Base-by-base conservation (phyloP, 768 basidiomycete genomes). In the Podaxis sp. region DNA sequence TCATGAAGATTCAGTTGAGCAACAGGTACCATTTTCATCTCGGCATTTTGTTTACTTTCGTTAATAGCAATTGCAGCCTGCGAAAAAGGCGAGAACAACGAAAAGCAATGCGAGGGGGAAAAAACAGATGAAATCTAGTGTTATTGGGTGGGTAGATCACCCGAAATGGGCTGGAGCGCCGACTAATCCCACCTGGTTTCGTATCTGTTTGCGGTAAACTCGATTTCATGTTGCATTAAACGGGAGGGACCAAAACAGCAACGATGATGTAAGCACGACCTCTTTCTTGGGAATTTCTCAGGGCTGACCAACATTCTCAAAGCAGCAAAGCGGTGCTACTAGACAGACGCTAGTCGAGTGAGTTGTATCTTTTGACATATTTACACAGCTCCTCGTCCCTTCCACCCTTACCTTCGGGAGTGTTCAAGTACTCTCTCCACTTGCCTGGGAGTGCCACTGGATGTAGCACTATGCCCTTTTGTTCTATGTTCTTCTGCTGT, bases 401-500 rank as follows among this genome's bases (percentile, higher is more conserved):
- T 58, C 56, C 15, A 53, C 57, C 51, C 64, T 58, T 60, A 55
- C 54, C 66, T 56, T 55, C 55, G 59, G 53, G 58, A 58, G 46
- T 30, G 37, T n/a, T 61, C 62, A 63, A 66, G 65, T 33, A 41
- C 12, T 41, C 38, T 37, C 60, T 62, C 33, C 56, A 22, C 17
- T 55, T 50, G 48, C 65, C 61, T 58, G 55, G 33, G 66, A 50
- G 66, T 67, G 70, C 71, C 70, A 66, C 73, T 77, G 76, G 69
- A 76, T 77, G 72, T 73, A 64, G 54, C 72, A 66, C 74, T 70
- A 90, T 91, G 89, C 80, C 72, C 74, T 75, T 87, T 72, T 82
- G 79, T 68, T 84, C 82, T 66, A 15, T 54, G 52, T 73, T 89
- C 44, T 73, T 88, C 72, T 89, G 88, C 74, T 90, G 86, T 71